Percentiles rank a stretch among this genome's conserved stretches.
These are phyloP conservation scores for Xylaria multiplex DNA, from an alignment of 2,329 filamentous ascomycete genomes.

Conservation along the genomic window DNA sequence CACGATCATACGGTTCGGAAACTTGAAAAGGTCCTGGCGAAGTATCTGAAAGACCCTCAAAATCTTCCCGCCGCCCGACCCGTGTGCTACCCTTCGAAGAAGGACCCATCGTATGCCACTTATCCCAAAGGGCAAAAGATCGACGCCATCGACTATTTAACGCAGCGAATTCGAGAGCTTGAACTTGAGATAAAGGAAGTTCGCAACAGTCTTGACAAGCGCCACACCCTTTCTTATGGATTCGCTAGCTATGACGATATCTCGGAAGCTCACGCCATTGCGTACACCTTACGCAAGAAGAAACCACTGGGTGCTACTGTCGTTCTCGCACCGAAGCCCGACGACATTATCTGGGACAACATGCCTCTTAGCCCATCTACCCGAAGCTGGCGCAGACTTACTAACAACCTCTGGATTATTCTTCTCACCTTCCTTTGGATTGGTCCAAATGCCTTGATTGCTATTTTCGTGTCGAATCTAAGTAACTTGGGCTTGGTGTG, in stretches of 20 bases:
- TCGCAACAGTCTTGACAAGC: constrained; percentile 82
- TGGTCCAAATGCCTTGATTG: constrained; percentile 91
- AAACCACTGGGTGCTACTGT: constrained; percentile 82
- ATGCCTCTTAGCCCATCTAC: constrained; percentile 75
- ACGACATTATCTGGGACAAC: constrained; percentile 97
- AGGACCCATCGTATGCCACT: constrained; percentile 73
- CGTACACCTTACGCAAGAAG: constrained; percentile 82
- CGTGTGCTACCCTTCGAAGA: constrained; percentile 80
- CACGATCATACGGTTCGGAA: constrained; percentile 83
- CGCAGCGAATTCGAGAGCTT: constrained; percentile 81
- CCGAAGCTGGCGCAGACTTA: constrained; percentile 76
- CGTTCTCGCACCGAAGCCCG: constrained; percentile 82
- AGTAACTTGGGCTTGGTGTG: constrained; percentile 82
- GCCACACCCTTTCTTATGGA: constrained; percentile 88
- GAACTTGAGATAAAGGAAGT: constrained; percentile 87
- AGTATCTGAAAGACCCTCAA: constrained; percentile 88
- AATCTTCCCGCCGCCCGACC: constrained; percentile 81
- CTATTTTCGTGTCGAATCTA: constrained; percentile 90
- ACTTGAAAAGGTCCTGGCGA: constrained; percentile 84
- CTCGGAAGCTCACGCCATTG: constrained; percentile 85
- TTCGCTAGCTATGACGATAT: constrained; percentile 95
- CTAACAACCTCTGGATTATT: constrained; percentile 86
- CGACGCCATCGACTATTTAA: constrained; percentile 94
- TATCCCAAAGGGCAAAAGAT: constrained; percentile 76
- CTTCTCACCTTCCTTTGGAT: constrained; percentile 87